Base-by-base conservation (phyloP, 2,329 filamentous ascomycete genomes). In the Raffaelea ambrosiae region DNA sequence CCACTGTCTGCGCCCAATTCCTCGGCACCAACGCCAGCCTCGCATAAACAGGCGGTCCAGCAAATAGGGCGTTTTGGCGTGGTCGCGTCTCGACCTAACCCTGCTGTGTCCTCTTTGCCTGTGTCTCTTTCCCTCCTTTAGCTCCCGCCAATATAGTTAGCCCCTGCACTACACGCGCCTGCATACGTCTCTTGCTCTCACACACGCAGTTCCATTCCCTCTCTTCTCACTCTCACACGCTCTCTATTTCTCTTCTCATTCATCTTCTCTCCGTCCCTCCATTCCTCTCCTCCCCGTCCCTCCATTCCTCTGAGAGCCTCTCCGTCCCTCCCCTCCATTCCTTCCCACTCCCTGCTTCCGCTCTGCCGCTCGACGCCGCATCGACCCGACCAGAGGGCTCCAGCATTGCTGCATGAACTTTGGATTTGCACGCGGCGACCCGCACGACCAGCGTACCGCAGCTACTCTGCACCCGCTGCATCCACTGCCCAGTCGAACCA, bases 11-110 rank as follows among this genome's bases (percentile, higher is more conserved):
- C 40, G 31, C 22, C 35, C 22, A 31, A 40, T 41, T 40, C 19
- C 39, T 33, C 40, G 33, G 35, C 35, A 38, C 35, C 35, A 5
- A 16, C 40, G 35, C 51, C 48, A 52, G 51, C 51, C 51, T 52
- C 51, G 48, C 51, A 52, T 52, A 52, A 52, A 52, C 51, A 50
- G 43, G 43, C 36, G 31, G 36, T 22, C 40, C 43, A n/a, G n/a
- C 43, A 33, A 45, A 38, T 35, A 50, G 40, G 51, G 48, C 29
- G 48, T 50, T 46, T 52, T 48, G 48, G 48, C 46, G 48, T 48
- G 44, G 48, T 50, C 48, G 48, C 48, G 48, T 50, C 47, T 46
- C 46, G 26, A 40, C 14, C 31, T 11, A n/a, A 38, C 47, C 19
- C 18, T 31, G 22, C 43, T 49, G 44, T 23, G 43, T 38, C 39